These are phyloP conservation scores for Colletotrichum cordylinicola DNA, from an alignment of 2,329 filamentous ascomycete species.

Conservation along the genomic window DNA sequence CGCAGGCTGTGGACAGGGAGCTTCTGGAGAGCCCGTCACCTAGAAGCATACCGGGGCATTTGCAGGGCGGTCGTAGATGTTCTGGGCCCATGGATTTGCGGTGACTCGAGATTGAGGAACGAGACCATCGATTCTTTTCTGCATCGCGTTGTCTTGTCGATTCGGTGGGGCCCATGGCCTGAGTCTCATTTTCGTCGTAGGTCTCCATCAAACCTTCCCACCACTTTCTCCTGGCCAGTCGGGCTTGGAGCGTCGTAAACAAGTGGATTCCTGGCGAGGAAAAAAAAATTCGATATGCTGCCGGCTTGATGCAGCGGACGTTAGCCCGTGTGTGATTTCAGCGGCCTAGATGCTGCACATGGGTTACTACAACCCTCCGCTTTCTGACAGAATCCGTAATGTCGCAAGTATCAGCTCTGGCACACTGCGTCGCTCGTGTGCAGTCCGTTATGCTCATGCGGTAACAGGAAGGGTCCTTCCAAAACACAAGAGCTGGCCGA, in stretches of 20 bases:
- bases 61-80: background rate
- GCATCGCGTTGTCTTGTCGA: background rate
- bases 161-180: background rate
- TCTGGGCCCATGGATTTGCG: background rate
- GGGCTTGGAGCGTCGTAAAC: background rate
- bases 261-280: background rate
- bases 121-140: background rate
- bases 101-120: background rate
- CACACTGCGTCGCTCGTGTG: background rate
- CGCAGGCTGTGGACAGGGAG: background rate
- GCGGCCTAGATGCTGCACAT: background rate
- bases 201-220: background rate
- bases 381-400: background rate
- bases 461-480: background rate
- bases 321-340: background rate
- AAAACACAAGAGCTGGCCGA: background rate
- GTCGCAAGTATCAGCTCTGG: background rate
- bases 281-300: background rate
- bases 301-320: background rate
- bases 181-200: background rate
- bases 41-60: background rate
- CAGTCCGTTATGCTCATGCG: background rate
- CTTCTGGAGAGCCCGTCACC: background rate
- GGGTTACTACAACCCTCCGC: background rate
- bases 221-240: background rate